Evolutionary conservation across 331 rosid genomes (phyloP).

Genomic region (Quercus lobata): DNA sequence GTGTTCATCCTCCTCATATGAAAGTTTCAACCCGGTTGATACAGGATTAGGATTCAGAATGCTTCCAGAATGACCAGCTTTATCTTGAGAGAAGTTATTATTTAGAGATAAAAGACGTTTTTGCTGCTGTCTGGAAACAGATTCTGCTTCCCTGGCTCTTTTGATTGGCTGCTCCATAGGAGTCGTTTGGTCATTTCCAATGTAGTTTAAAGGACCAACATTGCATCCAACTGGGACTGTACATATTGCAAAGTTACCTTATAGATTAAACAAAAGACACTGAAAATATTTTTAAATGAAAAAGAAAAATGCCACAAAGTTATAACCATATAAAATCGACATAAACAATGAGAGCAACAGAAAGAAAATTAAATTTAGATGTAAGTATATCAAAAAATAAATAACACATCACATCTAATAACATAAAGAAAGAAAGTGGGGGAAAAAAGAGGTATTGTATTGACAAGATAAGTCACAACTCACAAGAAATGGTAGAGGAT

Average conservation of each 20-base stretch:
- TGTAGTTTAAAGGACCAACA: slow-evolving; percentile 20
- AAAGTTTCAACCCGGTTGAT: slow-evolving; percentile 32
- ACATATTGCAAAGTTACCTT: not conserved
- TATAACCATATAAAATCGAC: not conserved
- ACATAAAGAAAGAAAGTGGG: not conserved
- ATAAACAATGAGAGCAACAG: not conserved
- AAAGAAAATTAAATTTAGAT: not conserved
- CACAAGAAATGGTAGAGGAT: not conserved
- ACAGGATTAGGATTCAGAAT: slow-evolving; percentile 19
- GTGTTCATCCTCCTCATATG: slow-evolving; percentile 32
- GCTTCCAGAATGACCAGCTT: slow-evolving; percentile 19
- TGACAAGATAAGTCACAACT: not conserved
- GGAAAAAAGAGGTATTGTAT: not conserved
- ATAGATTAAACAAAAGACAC: not conserved
- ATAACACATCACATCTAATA: not conserved
- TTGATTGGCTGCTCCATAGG: slow-evolving; percentile 2
- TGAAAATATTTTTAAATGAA: not conserved
- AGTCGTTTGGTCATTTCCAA: slow-evolving; percentile 7
- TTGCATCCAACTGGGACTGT: slow-evolving; percentile 25
- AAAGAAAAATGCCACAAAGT: not conserved
- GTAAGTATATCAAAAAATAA: not conserved
- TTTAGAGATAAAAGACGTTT: slow-evolving; percentile 12
- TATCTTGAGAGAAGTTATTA: slow-evolving; percentile 11
- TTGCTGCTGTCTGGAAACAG: slow-evolving; percentile 17
- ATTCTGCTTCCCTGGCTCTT: slow-evolving; percentile 17